Evolutionary conservation across 2,329 filamentous ascomycete genomes (phyloP).

Genomic region (Sphaerostilbella broomeana): DNA sequence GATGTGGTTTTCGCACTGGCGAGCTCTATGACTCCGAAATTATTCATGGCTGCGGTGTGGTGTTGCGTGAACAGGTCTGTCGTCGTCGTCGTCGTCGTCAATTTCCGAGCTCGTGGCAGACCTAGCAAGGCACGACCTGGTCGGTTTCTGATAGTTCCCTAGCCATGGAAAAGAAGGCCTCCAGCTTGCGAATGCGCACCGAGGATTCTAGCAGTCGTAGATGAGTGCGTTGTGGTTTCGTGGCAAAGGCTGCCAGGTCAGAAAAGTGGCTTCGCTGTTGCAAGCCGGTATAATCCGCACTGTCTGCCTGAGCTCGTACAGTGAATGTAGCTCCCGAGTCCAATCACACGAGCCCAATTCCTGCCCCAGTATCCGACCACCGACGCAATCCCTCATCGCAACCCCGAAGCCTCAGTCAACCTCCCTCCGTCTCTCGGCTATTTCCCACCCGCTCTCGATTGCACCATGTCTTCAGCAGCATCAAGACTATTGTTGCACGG

Average conservation of each 20-base stretch:
- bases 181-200: too few relatives aligned
- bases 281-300: conserved; percentile 18
- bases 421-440: conserved; percentile 14
- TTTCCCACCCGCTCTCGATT: conserved; percentile 6
- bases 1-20: conserved; percentile 61
- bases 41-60: conserved; percentile 43
- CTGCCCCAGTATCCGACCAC: neutral
- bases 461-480: conserved; percentile 34
- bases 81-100: neutral
- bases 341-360: conserved; percentile 16
- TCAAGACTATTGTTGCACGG: conserved; percentile 39
- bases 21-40: conserved; percentile 76
- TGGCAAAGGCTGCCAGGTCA: neutral
- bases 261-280: too few relatives aligned
- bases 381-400: too few relatives aligned
- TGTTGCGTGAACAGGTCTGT: neutral
- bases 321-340: conserved; percentile 5
- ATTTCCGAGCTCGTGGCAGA: too few relatives aligned
- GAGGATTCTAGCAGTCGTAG: too few relatives aligned
- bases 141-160: too few relatives aligned
- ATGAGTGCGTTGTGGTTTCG: too few relatives aligned
- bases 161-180: too few relatives aligned
- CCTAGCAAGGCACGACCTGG: too few relatives aligned
- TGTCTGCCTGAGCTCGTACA: conserved; percentile 2
- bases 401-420: neutral